Base-by-base conservation (phyloP, 2,329 filamentous ascomycete species). In the Colletotrichum sp. region DNA sequence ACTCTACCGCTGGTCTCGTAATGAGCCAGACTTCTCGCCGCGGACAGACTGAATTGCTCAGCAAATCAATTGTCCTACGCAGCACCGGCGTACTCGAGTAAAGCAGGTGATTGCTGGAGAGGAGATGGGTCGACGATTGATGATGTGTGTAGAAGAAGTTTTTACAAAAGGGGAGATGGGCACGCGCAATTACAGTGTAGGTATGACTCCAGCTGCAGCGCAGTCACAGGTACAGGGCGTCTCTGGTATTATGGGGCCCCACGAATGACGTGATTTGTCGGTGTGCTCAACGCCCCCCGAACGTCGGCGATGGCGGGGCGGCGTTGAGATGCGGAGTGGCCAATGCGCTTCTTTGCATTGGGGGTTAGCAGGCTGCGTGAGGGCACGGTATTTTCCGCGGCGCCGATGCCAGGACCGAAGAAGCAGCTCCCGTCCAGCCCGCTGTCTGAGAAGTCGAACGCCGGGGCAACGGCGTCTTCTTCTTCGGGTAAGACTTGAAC, bases 21-120 rank as follows among this genome's bases (percentile, higher is more conserved):
- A 67, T 68, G 75, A 76, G 75, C 75, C 75, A 76, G 75, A 75
- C 75, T 75, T 75, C 63, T 76, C 75, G 75, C 75, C 75, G 70
- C 75, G 64, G 70, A 74, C 70, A 73, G 69, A 73, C 57, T 74
- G 74, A 75, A 64, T 69, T 76, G 74, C 74, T 69, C 63, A 73
- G 74, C 74, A 76, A 74, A 16, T 75, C 74, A 69, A 73, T 68
- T 63, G 66, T 72, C 66, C 65, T 57, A 67, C 59, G 74, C 74
- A 76, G 74, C 74, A 76, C 74, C 74, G 74, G 74, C 72, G 74
- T 76, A 76, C 74, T 76, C 74, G 74, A 72, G 67, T 65, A 24
- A 69, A 72, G 36, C 59, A 72, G 68, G 68, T 67, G 63, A 34
- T 72, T 72, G 68, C 18, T 34, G 57, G 21, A 33, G 21, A 38